phyloP scores from a whole-genome alignment of 192 early-diverging fungal species.

The Coemansia sp. region DNA sequence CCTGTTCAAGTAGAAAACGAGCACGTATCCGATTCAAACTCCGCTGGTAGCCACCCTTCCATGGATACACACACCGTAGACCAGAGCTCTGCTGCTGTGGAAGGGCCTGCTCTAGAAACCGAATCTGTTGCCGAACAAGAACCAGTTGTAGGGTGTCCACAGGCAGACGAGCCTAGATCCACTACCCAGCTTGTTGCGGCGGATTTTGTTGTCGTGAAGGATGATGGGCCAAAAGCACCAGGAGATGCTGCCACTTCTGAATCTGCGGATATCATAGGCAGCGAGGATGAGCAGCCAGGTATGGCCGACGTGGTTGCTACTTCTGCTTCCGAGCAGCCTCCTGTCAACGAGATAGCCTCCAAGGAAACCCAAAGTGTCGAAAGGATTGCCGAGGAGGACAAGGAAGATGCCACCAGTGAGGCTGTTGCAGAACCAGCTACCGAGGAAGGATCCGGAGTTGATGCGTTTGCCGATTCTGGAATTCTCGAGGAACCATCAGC shows the following conservation, averaged over 20 bases:
- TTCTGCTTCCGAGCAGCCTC: no score
- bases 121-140: conserved; percentile 7
- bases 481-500: no score
- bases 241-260: not conserved
- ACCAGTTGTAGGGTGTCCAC: not conserved
- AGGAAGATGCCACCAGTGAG: not conserved
- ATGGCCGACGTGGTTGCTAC: no score
- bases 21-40: not conserved
- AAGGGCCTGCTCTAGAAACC: not conserved
- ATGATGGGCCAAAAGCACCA: not conserved
- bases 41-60: not conserved
- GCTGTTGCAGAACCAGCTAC: not conserved
- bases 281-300: no score
- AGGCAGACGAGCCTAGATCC: not conserved
- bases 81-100: not conserved
- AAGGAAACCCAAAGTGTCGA: no score
- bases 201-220: not conserved
- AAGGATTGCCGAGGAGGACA: not conserved
- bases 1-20: not conserved
- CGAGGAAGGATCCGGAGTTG: not conserved
- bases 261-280: not conserved
- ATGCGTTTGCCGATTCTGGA: not conserved
- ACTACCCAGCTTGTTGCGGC: not conserved
- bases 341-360: no score
- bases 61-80: not conserved